Base-by-base conservation (phyloP, 306 rosid species). In the Cicer judaicum region DNA sequence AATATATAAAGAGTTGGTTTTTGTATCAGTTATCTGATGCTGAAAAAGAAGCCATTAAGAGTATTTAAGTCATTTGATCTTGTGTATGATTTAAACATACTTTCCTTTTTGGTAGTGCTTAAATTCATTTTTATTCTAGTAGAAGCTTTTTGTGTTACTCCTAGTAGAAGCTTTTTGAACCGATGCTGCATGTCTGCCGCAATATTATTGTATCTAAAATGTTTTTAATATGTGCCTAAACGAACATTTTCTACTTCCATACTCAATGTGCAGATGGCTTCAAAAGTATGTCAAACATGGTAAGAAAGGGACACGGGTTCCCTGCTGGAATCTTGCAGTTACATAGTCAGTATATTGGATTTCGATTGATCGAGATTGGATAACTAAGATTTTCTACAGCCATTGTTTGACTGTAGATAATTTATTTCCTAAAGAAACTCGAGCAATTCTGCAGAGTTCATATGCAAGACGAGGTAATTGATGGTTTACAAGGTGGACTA, bases 11-110 rank as follows among this genome's bases (percentile, higher is more conserved):
- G 50, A 24, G 48, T 10, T 41, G 53, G 29, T 44, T 76, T 15
- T 55, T 41, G 43, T 66, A 29, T 69, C 50, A 42, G 75, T 57
- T 18, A 56, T 56, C 9, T 54, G 54, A 55, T 61, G 63, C 62
- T 18, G 12, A 19, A 48, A 68, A 41, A 50, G 43, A 65, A 54
- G 60, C 72, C 36, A n/a, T 9, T 40, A 41, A 63, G 65, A 21
- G 59, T 48, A 56, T 49, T 55, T 11, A 68, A 55, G 47, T 46
- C 56, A 67, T 67, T 21, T 13, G 39, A 46, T 46, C 41, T 47
- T 67, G 10, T 46, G 72, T 15, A 15, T 61, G 10, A 4, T 40
- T 64, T 21, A 10, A 8, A 10, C 36, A 29, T 34, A 11, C 36
- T 67, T 43, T 53, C 39, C 0, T 19, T 67, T 77, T 48, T n/a